Conservation (phyloP, 306 rosid genomes). For the Pterocarpus santalinus region DNA sequence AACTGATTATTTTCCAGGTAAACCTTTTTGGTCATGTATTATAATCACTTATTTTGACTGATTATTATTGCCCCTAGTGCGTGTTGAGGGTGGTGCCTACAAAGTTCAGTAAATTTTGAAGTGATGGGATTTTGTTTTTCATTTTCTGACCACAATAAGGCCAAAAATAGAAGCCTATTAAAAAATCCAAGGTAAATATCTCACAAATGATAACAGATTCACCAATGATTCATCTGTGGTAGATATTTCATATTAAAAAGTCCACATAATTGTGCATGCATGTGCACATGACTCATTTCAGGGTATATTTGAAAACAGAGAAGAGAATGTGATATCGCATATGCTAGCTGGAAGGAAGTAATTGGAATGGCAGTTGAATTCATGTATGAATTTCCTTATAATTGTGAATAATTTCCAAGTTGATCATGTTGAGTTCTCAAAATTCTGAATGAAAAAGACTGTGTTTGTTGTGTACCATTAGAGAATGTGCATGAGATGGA, state of each 20-base stretch:
- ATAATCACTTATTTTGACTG: neutral
- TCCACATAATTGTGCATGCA: neutral
- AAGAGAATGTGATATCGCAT: constrained; percentile 1
- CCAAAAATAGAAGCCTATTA: too few relatives aligned
- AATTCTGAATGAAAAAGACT: constrained; percentile 5
- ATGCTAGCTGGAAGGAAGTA: neutral
- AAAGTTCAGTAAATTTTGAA: constrained; percentile 13
- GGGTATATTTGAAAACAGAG: neutral
- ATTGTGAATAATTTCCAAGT: constrained; percentile 6
- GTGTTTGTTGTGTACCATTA: constrained; percentile 59
- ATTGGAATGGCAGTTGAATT: neutral
- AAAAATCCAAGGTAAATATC: too few relatives aligned
- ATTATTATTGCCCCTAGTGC: too few relatives aligned
- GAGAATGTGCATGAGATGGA: constrained; percentile 84
- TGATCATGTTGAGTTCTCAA: constrained; percentile 15
- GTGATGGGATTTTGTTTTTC: neutral
- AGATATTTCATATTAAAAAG: neutral
- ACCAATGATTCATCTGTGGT: constrained; percentile 6
- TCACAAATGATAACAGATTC: neutral
- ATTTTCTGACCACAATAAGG: too few relatives aligned
- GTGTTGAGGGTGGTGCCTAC: neutral
- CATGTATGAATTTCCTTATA: neutral
- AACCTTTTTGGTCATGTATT: neutral
- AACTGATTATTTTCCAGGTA: too few relatives aligned
- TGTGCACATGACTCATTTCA: neutral